Base-by-base conservation (phyloP, 805 yeast species). In the Ogataea nitratoaversa region DNA sequence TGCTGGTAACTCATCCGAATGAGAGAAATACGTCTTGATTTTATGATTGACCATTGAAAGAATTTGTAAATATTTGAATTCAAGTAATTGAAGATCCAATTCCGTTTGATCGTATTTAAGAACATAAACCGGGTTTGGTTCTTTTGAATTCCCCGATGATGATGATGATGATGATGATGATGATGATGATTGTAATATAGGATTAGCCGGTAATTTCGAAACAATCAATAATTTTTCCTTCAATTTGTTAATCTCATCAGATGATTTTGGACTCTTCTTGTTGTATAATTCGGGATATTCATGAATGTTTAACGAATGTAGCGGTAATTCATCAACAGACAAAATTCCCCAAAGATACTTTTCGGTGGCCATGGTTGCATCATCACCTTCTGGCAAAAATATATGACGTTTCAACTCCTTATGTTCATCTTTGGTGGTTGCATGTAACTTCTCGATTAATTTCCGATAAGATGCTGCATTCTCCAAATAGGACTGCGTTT, bases 11-110 rank as follows among this genome's bases (percentile, higher is more conserved):
- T 49, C 53, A 5, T 52, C 47, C 14, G 42, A 31, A 25, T 38
- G 42, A 9, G 59, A 50, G 19, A 60, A 60, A 32, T 58, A 54
- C 23, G 52, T 41, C 31, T 54, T 49, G 12, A 56, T 48, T 5
- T 51, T 41, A n/a, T 41, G 47, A 34, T 59, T 60, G 32, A 57
- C 45, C 39, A 48, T 36, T 5, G 57, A 36, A 38, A 54, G 52
- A 8, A 46, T 36, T 36, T 58, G 52, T 11, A 56, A n/a, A 27
- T 56, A 58, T 33, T 60, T 52, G 41, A 52, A 60, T 37, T 55
- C 55, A 5, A 57, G 42, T 24, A 57, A 37, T 17, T 59, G 49
- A 6, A 56, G 18, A 38, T 60, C 65, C 4, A 56, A 41, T 7
- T 47, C 31, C 8, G 57, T 32, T 35, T 57, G 59, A 3, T 51